Conservation (phyloP, 139 green algal genomes). For the Nannochloris sp. region DNA sequence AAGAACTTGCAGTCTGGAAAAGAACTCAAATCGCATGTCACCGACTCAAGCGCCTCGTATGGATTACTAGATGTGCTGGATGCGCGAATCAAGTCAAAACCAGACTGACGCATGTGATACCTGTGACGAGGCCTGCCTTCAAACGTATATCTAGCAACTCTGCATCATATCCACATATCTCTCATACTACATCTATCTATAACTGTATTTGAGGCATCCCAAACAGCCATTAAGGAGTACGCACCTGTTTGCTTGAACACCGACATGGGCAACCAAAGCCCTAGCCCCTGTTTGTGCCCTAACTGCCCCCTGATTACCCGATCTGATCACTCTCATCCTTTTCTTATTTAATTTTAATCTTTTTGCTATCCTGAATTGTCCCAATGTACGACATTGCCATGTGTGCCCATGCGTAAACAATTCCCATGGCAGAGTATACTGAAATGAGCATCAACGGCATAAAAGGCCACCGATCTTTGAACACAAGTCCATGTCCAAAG, state of each 20-base stretch:
- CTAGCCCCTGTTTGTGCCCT: too few relatives aligned
- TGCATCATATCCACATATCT: too few relatives aligned
- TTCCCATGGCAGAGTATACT: constrained; percentile 55
- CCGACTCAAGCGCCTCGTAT: constrained; percentile 42
- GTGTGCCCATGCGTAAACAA: constrained; percentile 37
- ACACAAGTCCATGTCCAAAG: constrained; percentile 28
- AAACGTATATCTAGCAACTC: too few relatives aligned
- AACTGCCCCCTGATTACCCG: too few relatives aligned
- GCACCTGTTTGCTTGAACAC: too few relatives aligned
- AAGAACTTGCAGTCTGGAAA: constrained; percentile 72
- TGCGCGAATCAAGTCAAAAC: background rate
- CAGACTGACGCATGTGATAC: too few relatives aligned
- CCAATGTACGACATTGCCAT: background rate
- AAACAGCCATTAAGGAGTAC: too few relatives aligned
- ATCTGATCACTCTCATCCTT: too few relatives aligned
- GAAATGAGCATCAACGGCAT: constrained; percentile 78
- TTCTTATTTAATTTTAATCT: background rate
- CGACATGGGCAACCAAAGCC: too few relatives aligned
- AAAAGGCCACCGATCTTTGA: constrained; percentile 62
- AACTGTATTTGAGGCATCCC: too few relatives aligned
- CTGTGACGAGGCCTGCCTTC: too few relatives aligned
- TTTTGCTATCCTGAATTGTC: background rate
- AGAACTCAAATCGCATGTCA: constrained; percentile 45
- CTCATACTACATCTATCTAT: too few relatives aligned
- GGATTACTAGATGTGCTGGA: constrained; percentile 3